A percentile compares a stretch with the other conserved stretches of the same genome.
Evolutionary conservation across 345 rosid species (phyloP).

Genomic region (Diplotaxis tenuifolia): DNA sequence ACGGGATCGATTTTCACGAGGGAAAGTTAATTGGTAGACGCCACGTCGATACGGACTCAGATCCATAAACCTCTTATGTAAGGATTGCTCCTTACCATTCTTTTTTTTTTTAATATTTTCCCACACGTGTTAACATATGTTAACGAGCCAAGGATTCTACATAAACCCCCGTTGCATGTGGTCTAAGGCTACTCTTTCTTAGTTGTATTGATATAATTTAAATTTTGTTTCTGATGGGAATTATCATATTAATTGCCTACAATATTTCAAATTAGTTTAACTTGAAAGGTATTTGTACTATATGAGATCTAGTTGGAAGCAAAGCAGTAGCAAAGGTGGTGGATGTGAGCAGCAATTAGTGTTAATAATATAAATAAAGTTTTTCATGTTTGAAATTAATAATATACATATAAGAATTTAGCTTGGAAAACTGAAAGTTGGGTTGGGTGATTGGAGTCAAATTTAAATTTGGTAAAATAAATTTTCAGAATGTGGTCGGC

Average conservation of each 20-base stretch:
- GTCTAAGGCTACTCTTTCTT: neutral
- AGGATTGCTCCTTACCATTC: too few relatives aligned
- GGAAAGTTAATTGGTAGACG: too few relatives aligned
- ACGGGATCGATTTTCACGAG: too few relatives aligned
- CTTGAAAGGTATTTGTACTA: constrained; percentile 7
- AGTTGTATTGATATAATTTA: neutral
- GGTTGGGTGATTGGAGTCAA: constrained; percentile 15
- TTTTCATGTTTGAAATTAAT: neutral
- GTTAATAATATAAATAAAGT: neutral
- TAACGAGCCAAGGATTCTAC: too few relatives aligned
- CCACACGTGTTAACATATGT: too few relatives aligned
- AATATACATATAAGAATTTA: neutral
- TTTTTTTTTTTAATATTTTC: too few relatives aligned
- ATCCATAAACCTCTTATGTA: too few relatives aligned
- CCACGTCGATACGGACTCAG: too few relatives aligned
- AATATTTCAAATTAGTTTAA: constrained; percentile 22
- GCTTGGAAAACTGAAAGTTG: constrained; percentile 24
- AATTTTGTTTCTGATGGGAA: neutral
- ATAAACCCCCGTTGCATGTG: too few relatives aligned
- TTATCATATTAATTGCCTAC: neutral
- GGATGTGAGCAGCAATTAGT: constrained; percentile 28
- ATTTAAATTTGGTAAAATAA: constrained; percentile 30
- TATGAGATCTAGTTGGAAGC: constrained; percentile 1
- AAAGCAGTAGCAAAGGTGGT: constrained; percentile 24
- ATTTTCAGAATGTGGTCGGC: constrained; percentile 36